phyloP scores from a whole-genome alignment of 805 yeast species.

The Spencermartinsiella europaea region DNA sequence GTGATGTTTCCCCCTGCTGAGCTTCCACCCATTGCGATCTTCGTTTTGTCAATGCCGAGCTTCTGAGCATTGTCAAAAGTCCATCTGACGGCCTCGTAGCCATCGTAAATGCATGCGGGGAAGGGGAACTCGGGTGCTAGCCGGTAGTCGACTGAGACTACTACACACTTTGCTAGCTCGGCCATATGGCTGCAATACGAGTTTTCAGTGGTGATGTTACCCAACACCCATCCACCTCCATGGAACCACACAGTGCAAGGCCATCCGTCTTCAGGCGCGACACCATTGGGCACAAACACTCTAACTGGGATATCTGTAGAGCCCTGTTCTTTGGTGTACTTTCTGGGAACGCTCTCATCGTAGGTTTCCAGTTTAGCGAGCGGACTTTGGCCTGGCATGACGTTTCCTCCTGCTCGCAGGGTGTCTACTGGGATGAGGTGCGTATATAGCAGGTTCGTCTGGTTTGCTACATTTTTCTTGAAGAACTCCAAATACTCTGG shows the following conservation, averaged over 20 bases:
- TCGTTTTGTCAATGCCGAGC: conserved; percentile 17
- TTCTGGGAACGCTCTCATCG: conserved; percentile 35
- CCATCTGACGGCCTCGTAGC: conserved; percentile 30
- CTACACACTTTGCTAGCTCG: conserved; percentile 33
- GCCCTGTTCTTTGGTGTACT: conserved; percentile 25
- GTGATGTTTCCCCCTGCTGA: conserved; percentile 40
- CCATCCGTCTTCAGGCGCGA: conserved; percentile 34
- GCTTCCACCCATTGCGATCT: conserved; percentile 40
- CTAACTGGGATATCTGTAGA: conserved; percentile 25
- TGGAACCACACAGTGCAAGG: conserved; percentile 38
- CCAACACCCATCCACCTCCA: conserved; percentile 44
- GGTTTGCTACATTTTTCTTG: conserved; percentile 28
- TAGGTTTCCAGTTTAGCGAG: conserved; percentile 27
- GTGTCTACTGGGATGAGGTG: conserved; percentile 34
- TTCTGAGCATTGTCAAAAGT: conserved; percentile 8
- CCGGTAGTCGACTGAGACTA: conserved; percentile 45
- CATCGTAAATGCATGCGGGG: conserved; percentile 43
- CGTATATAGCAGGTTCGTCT: conserved; percentile 33
- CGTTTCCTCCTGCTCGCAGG: conserved; percentile 35
- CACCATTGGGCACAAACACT: conserved; percentile 36
- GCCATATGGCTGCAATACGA: conserved; percentile 39
- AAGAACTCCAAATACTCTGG: conserved; percentile 38
- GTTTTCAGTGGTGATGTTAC: conserved; percentile 38
- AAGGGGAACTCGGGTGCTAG: conserved; percentile 47
- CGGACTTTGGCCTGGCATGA: conserved; percentile 41